Conservation (phyloP, 1,139 yeast genomes). For the Entelexis sorbosivorans region DNA sequence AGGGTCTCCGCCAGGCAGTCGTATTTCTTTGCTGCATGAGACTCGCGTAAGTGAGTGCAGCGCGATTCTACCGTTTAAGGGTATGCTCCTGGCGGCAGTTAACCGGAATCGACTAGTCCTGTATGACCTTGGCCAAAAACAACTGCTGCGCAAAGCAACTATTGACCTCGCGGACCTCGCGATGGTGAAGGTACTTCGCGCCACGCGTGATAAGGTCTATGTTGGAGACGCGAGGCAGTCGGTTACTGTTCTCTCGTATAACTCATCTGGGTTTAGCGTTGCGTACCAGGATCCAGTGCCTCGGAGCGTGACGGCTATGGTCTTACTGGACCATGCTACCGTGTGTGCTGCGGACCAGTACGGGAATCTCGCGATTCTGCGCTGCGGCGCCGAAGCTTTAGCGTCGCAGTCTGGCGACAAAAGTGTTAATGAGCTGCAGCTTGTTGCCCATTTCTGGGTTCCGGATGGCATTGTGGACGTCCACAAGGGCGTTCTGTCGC, state of each 20-base stretch:
- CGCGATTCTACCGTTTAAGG: conserved; percentile 48
- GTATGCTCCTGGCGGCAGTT: conserved; percentile 41
- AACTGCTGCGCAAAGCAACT: conserved; percentile 54
- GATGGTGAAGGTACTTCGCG: conserved; percentile 42
- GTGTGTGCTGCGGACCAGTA: conserved; percentile 81
- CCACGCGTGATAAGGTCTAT: conserved; percentile 50
- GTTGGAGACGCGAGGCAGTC: conserved; percentile 63
- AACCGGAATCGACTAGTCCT: conserved; percentile 43
- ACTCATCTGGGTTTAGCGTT: conserved; percentile 41
- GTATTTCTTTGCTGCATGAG: conserved; percentile 40
- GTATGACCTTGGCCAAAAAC: conserved; percentile 70
- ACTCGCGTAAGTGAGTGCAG: conserved; percentile 45
- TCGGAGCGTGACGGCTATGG: conserved; percentile 53
- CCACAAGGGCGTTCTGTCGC: conserved; percentile 39
- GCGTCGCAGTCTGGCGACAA: neutral
- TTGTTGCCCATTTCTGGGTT: conserved; percentile 50
- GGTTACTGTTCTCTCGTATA: conserved; percentile 51
- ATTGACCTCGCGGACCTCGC: conserved; percentile 31
- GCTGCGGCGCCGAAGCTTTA: conserved; percentile 36
- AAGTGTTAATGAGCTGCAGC: conserved; percentile 37
- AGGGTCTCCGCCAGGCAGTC: conserved; percentile 29
- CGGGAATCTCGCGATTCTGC: conserved; percentile 63
- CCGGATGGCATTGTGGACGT: conserved; percentile 65
- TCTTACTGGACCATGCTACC: conserved; percentile 61
- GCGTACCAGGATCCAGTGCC: conserved; percentile 61